Evolutionary conservation across 768 basidiomycete species (phyloP).

Genomic region (Auriscalpium microsporum): DNA sequence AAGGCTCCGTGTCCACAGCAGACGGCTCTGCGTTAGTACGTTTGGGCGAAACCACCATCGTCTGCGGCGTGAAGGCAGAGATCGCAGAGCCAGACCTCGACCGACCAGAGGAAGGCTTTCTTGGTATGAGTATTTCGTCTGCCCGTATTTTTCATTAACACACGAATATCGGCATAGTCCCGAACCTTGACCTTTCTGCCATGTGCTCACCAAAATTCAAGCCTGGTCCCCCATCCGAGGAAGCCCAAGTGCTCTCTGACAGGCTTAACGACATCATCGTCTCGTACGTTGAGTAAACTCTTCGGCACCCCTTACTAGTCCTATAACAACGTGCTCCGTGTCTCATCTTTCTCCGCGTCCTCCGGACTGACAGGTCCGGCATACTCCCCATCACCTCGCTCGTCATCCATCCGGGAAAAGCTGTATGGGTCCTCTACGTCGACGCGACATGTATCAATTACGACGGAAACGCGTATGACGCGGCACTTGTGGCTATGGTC

Average conservation of each 20-base stretch:
- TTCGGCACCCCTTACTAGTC: background rate
- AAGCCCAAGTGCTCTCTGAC: constrained; percentile 87
- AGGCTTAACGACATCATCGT: constrained; percentile 71
- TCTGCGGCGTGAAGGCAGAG: constrained; percentile 95
- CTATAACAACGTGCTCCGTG: background rate
- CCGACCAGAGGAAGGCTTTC: constrained; percentile 62
- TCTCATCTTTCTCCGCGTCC: background rate
- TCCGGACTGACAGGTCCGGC: constrained; percentile 41
- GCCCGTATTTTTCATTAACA: background rate
- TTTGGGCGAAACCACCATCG: constrained; percentile 87
- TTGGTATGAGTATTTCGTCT: constrained; percentile 46
- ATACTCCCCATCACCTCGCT: constrained; percentile 59
- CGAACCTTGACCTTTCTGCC: constrained; percentile 90
- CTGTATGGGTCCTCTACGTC: constrained; percentile 91
- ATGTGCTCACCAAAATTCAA: constrained; percentile 92
- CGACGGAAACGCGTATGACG: constrained; percentile 93
- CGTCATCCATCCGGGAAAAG: constrained; percentile 71
- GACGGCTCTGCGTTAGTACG: constrained; percentile 88
- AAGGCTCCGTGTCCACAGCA: constrained; percentile 91
- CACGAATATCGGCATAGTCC: constrained; percentile 43
- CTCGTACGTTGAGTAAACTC: constrained; percentile 38
- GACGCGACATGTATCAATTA: constrained; percentile 96
- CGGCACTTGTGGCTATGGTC: constrained; percentile 79
- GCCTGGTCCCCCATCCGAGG: constrained; percentile 90
- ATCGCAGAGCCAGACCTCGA: constrained; percentile 86